Conservation (phyloP, 1,139 yeast species). For the Nakaseomyces glabratus region DNA sequence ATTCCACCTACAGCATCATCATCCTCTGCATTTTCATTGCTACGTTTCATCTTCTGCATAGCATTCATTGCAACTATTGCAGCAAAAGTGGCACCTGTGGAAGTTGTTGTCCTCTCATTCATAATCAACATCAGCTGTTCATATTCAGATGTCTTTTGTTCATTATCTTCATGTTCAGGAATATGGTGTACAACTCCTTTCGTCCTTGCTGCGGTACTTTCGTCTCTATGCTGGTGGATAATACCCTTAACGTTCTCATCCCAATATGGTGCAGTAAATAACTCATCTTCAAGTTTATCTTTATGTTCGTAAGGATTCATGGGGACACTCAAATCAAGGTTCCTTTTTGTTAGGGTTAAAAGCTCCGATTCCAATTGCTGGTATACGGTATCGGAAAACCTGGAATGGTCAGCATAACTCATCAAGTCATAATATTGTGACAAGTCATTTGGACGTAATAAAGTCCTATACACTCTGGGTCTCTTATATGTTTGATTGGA, state of each 20-base stretch:
- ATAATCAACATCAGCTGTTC: slow-evolving; percentile 73
- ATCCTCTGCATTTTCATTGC: slow-evolving; percentile 1
- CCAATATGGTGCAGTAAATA: slow-evolving; percentile 37
- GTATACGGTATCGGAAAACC: slow-evolving; percentile 54
- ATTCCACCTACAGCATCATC: slow-evolving; percentile 7
- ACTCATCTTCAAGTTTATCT: slow-evolving; percentile 40
- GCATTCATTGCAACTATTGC: slow-evolving; percentile 31
- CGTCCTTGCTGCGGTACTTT: slow-evolving; percentile 37
- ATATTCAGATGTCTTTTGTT: slow-evolving; percentile 76
- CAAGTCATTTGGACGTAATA: slow-evolving; percentile 70
- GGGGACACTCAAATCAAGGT: slow-evolving; percentile 65
- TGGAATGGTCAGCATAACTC: slow-evolving; percentile 71
- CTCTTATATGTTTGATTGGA: slow-evolving; percentile 33
- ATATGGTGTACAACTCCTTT: slow-evolving; percentile 37
- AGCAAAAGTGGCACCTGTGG: slow-evolving; percentile 30
- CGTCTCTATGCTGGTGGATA: slow-evolving; percentile 42
- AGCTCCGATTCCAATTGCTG: slow-evolving; percentile 70
- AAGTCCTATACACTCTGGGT: slow-evolving; percentile 67
- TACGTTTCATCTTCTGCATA: slow-evolving; percentile 21
- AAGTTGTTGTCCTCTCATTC: slow-evolving; percentile 31
- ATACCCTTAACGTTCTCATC: slow-evolving; percentile 36
- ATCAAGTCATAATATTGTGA: slow-evolving; percentile 79
- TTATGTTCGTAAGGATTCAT: slow-evolving; percentile 50
- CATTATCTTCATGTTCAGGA: slow-evolving; percentile 52
- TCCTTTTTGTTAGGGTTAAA: slow-evolving; percentile 65